These are phyloP conservation scores for Acacia pycnantha DNA, from an alignment of 331 rosid genomes.

Conservation along the genomic window DNA sequence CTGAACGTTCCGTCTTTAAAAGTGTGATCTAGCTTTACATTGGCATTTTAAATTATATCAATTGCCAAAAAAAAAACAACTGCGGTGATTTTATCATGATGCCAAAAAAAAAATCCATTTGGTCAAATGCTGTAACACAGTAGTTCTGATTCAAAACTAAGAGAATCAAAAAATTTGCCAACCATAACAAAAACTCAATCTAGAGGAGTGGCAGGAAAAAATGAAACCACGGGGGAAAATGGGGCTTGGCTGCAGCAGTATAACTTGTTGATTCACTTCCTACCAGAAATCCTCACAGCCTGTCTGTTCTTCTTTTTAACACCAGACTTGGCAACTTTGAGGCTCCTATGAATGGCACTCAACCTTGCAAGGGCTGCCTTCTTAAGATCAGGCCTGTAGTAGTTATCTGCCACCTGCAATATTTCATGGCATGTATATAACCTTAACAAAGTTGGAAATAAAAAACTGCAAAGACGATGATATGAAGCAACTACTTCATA, in stretches of 20 bases:
- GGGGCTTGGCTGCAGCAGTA: slow-evolving; percentile 15
- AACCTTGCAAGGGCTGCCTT: slow-evolving; percentile 87
- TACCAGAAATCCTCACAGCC: slow-evolving; percentile 44
- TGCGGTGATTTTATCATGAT: background rate
- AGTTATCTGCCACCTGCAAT: slow-evolving; percentile 65
- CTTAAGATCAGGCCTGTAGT: slow-evolving; percentile 90
- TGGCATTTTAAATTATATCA: background rate
- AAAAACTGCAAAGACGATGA: background rate
- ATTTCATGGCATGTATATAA: background rate
- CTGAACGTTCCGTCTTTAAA: too few relatives aligned
- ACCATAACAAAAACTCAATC: slow-evolving; percentile 22
- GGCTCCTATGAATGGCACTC: slow-evolving; percentile 83
- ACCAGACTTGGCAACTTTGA: slow-evolving; percentile 88
- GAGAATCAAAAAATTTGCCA: slow-evolving; percentile 4
- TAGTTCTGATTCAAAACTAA: slow-evolving; percentile 4
- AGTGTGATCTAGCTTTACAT: background rate
- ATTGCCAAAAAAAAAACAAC: background rate
- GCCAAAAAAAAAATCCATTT: background rate
- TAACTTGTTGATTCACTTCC: slow-evolving; percentile 46
- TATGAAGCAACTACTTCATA: background rate
- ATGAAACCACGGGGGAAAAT: slow-evolving; percentile 18
- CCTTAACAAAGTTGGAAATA: background rate
- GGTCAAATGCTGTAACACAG: background rate
- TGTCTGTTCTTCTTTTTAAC: slow-evolving; percentile 94
- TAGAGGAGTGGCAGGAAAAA: background rate